Base-by-base conservation (phyloP, 2,329 filamentous ascomycete genomes). In the Trichoderma oligosporum region DNA sequence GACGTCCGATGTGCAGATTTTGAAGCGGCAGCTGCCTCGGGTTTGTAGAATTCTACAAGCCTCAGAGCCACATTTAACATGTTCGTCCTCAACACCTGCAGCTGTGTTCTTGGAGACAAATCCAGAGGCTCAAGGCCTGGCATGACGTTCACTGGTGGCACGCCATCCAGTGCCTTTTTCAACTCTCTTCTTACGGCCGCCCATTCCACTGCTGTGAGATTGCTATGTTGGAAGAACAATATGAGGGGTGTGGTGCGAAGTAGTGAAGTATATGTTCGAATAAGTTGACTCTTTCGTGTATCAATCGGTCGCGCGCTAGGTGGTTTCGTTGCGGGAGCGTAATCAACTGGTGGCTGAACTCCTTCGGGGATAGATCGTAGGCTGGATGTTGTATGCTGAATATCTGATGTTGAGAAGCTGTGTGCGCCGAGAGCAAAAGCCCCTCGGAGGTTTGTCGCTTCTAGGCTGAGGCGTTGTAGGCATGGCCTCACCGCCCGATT, bases 1-100 rank as follows among this genome's bases (percentile, higher is more conserved):
- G 63, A 57, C 14, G 71, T 69, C n/a, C 68, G 66, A 2, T 61
- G 64, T 3, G 66, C 70, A 2, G 61, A 64, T 3, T 71, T 65
- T 27, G 68, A 66, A 12, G 70, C 66, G 4, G 70, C 63, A 16
- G 75, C 72, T 4, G 64, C 70, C 36, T 73, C 73, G 61, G 78
- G 81, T 69, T 82, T 82, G 69, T 83, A 95, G 74, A 91, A 95
- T 69, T 97, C 93, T 60, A 92, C 86, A 51, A 97, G 83, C 63
- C 88, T 87, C 61, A 97, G 77, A 1, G 93, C 92, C 16, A 89
- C 84, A 63, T 87, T 86, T 70, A 99, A 90, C 68, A 99, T 95
- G 68, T 89, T 88, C 12, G 90, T 94, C 68, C 94, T 87, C 56
- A 99, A 78, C 24, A 96, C 89, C 71, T 95, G 87, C 24, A 97